Evolutionary conservation across 495 filamentous ascomycete genomes (phyloP), one percentile per base, ranked within the genome.

Genomic region (Neurospora pannonica): DNA sequence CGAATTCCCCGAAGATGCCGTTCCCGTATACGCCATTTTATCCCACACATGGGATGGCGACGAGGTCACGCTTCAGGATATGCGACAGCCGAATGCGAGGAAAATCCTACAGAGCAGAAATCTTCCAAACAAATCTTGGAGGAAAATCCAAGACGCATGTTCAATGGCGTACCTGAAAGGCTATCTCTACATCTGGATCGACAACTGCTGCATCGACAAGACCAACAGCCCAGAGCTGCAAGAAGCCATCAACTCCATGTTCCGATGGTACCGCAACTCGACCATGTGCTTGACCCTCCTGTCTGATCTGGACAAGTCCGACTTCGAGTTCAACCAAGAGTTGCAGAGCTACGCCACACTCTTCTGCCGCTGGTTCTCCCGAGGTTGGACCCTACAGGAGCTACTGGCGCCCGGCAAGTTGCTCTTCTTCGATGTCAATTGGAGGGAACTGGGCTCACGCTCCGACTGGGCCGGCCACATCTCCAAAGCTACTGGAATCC

Each of bases 351-450:
- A 73, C 40, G 21, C 42, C 24, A 31, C 48, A 0, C 0, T 17
- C 0, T n/a, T 9, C 1, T 75, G 79, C 67, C 75, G 74, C 5
- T 86, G 85, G 83, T 85, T 86, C 46, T 78, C 72, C 1, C 74
- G 85, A 46, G 84, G 84, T 0, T 86, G 83, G 82, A 85, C 83
- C 4, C 60, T 86, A 31, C 82, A 86, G 48, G 83, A 86, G 73
- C 78, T 86, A 0, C 72, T 86, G 11, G 81, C 83, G 0, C 81
- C 82, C 0, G 19, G 8, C 4, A 19, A 74, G 0, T 21, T 86
- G 3, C 19, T 70, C 0, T 86, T 86, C 72, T 84, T 77, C 72
- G 74, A 79, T 11, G 6, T 9, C 1, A 42, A 73, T 11, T 85
- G 82, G 84, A n/a, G 13, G 0, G 67, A 60, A 0, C 11, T 31